Percentiles rank a stretch among this genome's conserved stretches.
Conservation (phyloP, 257 asterid species). For the Gentiana macrophylla region DNA sequence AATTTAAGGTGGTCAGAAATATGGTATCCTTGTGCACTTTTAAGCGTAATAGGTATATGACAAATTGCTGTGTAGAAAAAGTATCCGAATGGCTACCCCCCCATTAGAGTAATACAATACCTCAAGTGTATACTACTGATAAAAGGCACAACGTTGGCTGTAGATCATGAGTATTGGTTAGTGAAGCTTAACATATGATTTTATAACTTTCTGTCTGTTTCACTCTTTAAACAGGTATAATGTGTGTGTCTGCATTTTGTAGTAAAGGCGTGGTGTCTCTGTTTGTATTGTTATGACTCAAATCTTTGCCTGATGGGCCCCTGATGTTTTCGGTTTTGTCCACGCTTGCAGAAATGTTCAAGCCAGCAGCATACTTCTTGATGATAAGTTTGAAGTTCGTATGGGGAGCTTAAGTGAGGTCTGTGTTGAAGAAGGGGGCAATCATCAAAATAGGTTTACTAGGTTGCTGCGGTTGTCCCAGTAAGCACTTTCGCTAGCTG, state of each 20-base stretch:
- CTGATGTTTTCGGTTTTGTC: constrained; percentile 9
- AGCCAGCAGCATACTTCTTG: constrained; percentile 96
- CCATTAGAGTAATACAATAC: too few species aligned
- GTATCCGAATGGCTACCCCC: too few species aligned
- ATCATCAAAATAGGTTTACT: constrained; percentile 54
- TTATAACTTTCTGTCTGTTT: neutral
- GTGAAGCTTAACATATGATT: neutral
- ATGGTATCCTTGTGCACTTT: too few species aligned
- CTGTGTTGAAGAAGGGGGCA: constrained; percentile 81
- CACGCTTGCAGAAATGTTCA: constrained; percentile 68
- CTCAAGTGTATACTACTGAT: too few species aligned
- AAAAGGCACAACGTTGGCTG: neutral
- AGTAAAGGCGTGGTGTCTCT: too few species aligned
- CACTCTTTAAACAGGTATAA: neutral
- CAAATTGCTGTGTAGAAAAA: too few species aligned
- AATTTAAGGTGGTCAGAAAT: too few species aligned
- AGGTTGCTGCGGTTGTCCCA: constrained; percentile 71
- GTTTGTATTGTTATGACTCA: neutral
- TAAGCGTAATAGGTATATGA: too few species aligned
- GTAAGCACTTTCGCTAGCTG: constrained; percentile 37
- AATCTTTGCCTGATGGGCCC: neutral
- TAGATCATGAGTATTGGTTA: neutral
- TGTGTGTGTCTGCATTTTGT: constrained; percentile 1
- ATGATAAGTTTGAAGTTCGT: constrained; percentile 90
- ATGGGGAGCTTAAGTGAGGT: constrained; percentile 84